phyloP scores from a whole-genome alignment of 1,284 basidiomycete species.

The Puccinia triticina region DNA sequence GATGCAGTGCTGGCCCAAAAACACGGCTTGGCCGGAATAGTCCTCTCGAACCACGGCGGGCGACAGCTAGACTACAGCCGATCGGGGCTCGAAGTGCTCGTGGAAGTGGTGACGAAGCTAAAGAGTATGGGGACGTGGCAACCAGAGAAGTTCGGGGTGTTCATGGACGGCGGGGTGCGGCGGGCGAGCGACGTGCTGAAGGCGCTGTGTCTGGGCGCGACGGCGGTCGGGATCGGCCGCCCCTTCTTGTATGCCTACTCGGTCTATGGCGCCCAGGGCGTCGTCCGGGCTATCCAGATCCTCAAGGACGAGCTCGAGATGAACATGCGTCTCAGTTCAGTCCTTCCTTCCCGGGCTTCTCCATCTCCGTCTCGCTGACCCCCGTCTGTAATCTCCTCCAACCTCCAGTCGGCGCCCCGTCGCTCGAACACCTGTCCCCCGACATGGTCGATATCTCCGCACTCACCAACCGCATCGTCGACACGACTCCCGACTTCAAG shows the following conservation, averaged over 20 bases:
- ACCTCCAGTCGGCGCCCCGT: constrained; percentile 74
- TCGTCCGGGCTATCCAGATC: constrained; percentile 62
- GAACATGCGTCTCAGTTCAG: constrained; percentile 54
- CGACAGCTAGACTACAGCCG: constrained; percentile 88
- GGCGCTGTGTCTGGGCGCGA: constrained; percentile 86
- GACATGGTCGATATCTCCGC: constrained; percentile 75
- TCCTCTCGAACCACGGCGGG: constrained; percentile 74
- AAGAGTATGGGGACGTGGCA: constrained; percentile 68
- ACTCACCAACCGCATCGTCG: constrained; percentile 33
- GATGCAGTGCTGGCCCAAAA: constrained; percentile 89
- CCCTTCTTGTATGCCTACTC: constrained; percentile 81
- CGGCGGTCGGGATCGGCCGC: constrained; percentile 76
- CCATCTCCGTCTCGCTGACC: too few relatives aligned
- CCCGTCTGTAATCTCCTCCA: constrained; percentile 71
- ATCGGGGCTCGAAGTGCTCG: constrained; percentile 85
- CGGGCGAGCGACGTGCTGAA: constrained; percentile 79
- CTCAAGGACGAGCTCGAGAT: constrained; percentile 85
- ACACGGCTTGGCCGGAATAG: constrained; percentile 76
- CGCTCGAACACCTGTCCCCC: constrained; percentile 74
- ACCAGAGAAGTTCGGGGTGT: constrained; percentile 73
- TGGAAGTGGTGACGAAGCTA: constrained; percentile 78
- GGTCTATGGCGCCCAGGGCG: constrained; percentile 77
- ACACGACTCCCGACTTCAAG: constrained; percentile 33
- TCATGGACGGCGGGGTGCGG: constrained; percentile 88
- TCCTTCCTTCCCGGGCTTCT: background rate